Evolutionary conservation across 495 filamentous ascomycete genomes (phyloP).

Genomic region (Sphaerosporella brunnea): DNA sequence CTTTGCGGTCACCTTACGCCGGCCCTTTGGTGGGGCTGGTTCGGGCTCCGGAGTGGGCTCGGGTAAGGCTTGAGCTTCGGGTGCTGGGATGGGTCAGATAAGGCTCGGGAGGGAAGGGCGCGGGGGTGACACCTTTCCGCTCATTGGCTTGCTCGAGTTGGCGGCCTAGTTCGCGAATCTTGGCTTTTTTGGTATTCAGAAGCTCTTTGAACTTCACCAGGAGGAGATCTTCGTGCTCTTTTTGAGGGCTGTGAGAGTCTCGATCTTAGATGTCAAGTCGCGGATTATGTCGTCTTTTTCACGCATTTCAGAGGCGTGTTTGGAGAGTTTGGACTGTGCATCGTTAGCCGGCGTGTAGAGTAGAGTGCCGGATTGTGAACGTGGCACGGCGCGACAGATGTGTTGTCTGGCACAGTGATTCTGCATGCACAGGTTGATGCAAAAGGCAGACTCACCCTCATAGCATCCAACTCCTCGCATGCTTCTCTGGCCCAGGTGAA

Average conservation of each 20-base stretch:
- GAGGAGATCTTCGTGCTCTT: constrained; percentile 27
- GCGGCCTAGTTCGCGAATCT: constrained; percentile 19
- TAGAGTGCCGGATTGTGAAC: no score
- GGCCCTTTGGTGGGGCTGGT: neutral
- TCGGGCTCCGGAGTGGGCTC: neutral
- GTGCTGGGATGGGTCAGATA: no score
- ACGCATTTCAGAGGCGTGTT: neutral
- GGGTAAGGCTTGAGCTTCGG: no score
- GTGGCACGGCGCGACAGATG: no score
- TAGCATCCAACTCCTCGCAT: constrained; percentile 11
- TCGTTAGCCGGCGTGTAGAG: no score
- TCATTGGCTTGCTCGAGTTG: neutral
- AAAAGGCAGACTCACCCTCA: neutral
- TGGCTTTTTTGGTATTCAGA: constrained; percentile 21
- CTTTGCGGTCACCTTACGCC: constrained; percentile 1
- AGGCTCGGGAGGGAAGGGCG: no score
- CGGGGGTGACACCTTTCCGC: no score
- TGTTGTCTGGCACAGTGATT: neutral
- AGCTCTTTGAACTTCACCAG: constrained; percentile 25
- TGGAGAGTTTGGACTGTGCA: no score
- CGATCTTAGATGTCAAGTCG: constrained; percentile 32
- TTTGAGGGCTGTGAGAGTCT: constrained; percentile 33
- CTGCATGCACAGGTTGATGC: neutral
- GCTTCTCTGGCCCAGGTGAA: constrained; percentile 23
- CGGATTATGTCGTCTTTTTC: constrained; percentile 27